Evolutionary conservation across 129 eudicot genomes (phyloP), one percentile per base, ranked within the genome.

Genomic region (Mikania micrantha): DNA sequence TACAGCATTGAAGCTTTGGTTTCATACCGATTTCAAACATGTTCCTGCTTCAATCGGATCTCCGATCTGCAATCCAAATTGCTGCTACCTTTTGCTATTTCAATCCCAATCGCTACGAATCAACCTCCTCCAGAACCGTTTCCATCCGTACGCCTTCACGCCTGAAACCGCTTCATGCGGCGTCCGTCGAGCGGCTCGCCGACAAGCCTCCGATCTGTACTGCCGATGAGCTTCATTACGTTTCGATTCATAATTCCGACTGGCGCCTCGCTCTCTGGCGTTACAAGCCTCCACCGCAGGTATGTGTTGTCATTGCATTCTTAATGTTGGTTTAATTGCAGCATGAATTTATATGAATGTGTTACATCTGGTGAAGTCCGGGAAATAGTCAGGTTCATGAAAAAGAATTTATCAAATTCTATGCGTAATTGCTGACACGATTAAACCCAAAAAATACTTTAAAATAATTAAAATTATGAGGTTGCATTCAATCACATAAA

Each of bases 261-360:
- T 89, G 96, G 93, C 70, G 84, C n/a, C 90, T 85, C 36, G 93
- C 93, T 50, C 84, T 89, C 19, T 88, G 96, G 92, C 96, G 92
- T 17, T 88, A 88, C 78, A 76, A 72, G 73, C 91, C 96, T 74
- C 74, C 91, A 21, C 73, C 85, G 3, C 54, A 80, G 86, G 96
- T 85, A 45, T 22, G 7, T 29, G 7, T 24, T 17, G 7, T 9
- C 19, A 1, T 47, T 27, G 38, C 36, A 22, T 9, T 20, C 21
- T 17, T 7, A 13, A 34, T 17, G 35, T 21, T 74, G 20, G 11
- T 6, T 12, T 38, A 7, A 47, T 67, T 39, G 42, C 12, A 47
- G 52, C 38, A n/a, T 45, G 11, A 12, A 4, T 35, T 17, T 39
- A 1, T 73, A 7, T 24, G 40, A 52, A 25, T 63, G 7, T 35